Base-by-base conservation (phyloP, 2,329 filamentous ascomycete genomes). In the Neurospora sp. region DNA sequence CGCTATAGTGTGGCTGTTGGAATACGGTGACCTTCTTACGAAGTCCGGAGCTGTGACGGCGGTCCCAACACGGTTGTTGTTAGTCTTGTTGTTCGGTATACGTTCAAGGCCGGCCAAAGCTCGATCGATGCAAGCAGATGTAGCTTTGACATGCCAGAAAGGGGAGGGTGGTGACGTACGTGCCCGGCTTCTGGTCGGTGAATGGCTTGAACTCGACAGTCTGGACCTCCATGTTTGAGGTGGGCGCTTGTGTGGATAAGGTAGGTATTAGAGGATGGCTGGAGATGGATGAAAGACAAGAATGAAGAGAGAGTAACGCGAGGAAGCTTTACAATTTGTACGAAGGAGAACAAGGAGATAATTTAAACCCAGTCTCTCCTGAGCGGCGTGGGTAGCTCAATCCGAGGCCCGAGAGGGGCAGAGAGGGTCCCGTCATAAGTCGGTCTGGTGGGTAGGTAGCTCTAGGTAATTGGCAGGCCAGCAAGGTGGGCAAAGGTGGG, bases 11-110 rank as follows among this genome's bases (percentile, higher is more conserved):
- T 71, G 90, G 86, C 82, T 97, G 86, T 82, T 99, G 93, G 86
- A 99, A 99, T 80, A 97, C 92, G 78, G 92, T 93, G 84, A 98
- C 96, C 89, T 97, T 98, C 85, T 99, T 99, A 74, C 96, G 93
- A 81, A 99, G 93, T 82, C 96, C 96, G 75, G 96, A 99, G 76
- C 95, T 98, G 78, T 70, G 67, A 65, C 57, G 68, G 23, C 70
- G 43, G 66, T 23, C 39, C 15, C 57, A 17, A 4, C 3, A 36
- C 17, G 19, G 15, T 17, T 62, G 12, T 28, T 57, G 46, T 62
- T 62, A 62, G 52, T 62, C 8, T 62, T 62, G 52, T 10, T 62
- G 52, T 36, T 62, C 28, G 52, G 15, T 62, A 17, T 62, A 62
- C 12, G 28, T 36, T 62, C 52, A 36, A 36, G 8, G 52, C 12